phyloP scores from a whole-genome alignment of 2,329 filamentous ascomycete species.

The Ophiostoma quercus region DNA sequence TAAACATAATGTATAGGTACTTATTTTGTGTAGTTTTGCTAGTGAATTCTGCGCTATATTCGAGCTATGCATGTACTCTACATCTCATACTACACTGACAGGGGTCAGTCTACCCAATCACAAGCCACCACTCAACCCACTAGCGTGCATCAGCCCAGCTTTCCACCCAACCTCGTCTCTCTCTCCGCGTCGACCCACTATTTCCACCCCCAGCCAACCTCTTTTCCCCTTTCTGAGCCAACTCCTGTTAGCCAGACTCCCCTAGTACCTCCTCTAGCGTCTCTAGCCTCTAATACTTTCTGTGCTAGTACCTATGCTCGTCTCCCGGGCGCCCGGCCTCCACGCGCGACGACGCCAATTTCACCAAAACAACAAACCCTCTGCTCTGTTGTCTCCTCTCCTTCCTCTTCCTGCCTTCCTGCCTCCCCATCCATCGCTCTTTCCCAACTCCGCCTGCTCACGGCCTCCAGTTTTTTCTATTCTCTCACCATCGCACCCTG shows the following conservation, averaged over 20 bases:
- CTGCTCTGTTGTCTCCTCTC: slow-evolving; percentile 13
- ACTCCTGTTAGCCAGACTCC: not conserved
- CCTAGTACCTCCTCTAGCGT: slow-evolving; percentile 12
- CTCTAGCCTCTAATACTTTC: slow-evolving; percentile 18
- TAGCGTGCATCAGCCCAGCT: slow-evolving; percentile 19
- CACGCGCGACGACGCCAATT: slow-evolving; percentile 23
- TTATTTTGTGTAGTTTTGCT: not conserved
- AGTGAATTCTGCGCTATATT: no score
- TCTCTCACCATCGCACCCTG: slow-evolving; percentile 23
- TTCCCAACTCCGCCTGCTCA: slow-evolving; percentile 21
- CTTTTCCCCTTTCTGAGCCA: slow-evolving; percentile 12
- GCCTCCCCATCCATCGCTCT: slow-evolving; percentile 7
- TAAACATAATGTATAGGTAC: not conserved
- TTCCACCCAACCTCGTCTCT: slow-evolving; percentile 18
- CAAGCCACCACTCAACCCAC: not conserved
- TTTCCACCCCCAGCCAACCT: slow-evolving; percentile 18
- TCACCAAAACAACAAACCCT: slow-evolving; percentile 28
- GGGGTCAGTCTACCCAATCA: slow-evolving; percentile 16
- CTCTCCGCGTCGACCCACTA: slow-evolving; percentile 6
- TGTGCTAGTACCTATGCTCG: slow-evolving; percentile 17
- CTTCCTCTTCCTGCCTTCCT: slow-evolving; percentile 17
- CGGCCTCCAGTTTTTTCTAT: slow-evolving; percentile 21
- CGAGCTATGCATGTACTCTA: not conserved
- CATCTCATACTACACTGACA: not conserved
- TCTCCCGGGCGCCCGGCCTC: slow-evolving; percentile 28